phyloP scores from a whole-genome alignment of 352 stramenopile genomes.

The Nothophytophthora sp. region DNA sequence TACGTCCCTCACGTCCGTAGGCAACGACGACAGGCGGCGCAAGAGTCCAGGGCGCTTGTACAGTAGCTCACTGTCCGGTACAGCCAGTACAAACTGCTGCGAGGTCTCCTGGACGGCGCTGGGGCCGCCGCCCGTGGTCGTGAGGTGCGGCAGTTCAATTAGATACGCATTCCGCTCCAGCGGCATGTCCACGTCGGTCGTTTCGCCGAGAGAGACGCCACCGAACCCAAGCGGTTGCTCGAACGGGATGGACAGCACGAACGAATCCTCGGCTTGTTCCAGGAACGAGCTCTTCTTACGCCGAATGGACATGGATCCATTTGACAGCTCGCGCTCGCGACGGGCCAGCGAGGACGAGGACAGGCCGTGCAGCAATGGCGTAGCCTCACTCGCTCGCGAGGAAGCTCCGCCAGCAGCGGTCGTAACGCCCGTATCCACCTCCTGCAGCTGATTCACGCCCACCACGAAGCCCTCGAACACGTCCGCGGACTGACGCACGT shows the following conservation, averaged over 20 bases:
- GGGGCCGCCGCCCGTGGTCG: conserved; percentile 29
- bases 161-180: conserved; percentile 71
- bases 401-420: conserved; percentile 7
- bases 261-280: conserved; percentile 70
- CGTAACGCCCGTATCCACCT: conserved; percentile 20
- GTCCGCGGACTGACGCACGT: conserved; percentile 38
- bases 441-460: conserved; percentile 72
- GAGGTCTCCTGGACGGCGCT: conserved; percentile 26
- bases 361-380: conserved; percentile 50
- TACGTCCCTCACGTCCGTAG: conserved; percentile 72
- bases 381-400: conserved; percentile 45
- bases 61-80: conserved; percentile 54
- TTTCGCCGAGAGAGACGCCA: conserved; percentile 6
- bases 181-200: conserved; percentile 21
- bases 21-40: conserved; percentile 59
- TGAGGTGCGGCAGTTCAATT: conserved; percentile 69
- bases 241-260: conserved; percentile 81
- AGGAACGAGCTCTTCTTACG: conserved; percentile 75
- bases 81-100: conserved; percentile 78
- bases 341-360: conserved; percentile 20
- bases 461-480: conserved; percentile 88
- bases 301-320: conserved; percentile 38
- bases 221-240: conserved; percentile 32
- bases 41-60: conserved; percentile 65
- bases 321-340: conserved; percentile 15